A percentile compares a stretch with the other conserved stretches of the same genome.
These are phyloP conservation scores for Lepraria neglecta DNA, from an alignment of 495 filamentous ascomycete species.

Conservation along the genomic window DNA sequence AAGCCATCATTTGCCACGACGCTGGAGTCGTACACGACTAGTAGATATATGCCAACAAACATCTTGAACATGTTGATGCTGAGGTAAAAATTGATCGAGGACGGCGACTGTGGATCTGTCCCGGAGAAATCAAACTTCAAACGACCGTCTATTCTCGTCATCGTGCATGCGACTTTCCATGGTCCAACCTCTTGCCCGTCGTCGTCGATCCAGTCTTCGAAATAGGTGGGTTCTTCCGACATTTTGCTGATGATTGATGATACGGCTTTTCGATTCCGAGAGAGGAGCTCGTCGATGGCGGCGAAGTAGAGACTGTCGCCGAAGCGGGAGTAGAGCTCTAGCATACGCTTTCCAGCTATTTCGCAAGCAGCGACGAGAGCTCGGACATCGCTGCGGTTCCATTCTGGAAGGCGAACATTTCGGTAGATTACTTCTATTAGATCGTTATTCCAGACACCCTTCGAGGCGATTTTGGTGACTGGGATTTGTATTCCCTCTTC, in stretches of 20 bases:
- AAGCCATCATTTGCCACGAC: constrained; percentile 45
- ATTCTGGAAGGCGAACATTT: constrained; percentile 46
- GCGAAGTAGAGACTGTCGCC: constrained; percentile 40
- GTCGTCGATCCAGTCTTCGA: constrained; percentile 49
- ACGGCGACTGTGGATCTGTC: constrained; percentile 43
- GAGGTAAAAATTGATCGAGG: constrained; percentile 47
- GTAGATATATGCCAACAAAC: constrained; percentile 47
- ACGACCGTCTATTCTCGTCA: constrained; percentile 38
- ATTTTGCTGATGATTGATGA: constrained; percentile 44
- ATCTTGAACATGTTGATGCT: constrained; percentile 49
- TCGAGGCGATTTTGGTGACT: constrained; percentile 42
- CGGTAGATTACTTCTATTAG: constrained; percentile 43
- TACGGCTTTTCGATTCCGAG: constrained; percentile 40
- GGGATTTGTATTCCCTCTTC: constrained; percentile 50
- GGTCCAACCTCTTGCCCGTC: constrained; percentile 46
- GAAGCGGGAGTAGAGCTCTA: constrained; percentile 43
- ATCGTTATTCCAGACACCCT: constrained; percentile 40
- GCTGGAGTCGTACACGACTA: constrained; percentile 42
- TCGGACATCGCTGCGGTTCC: constrained; percentile 44
- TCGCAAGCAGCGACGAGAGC: constrained; percentile 45
- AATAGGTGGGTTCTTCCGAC: constrained; percentile 37
- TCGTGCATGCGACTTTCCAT: constrained; percentile 44
- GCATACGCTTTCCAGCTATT: constrained; percentile 38
- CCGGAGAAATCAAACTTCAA: constrained; percentile 44
- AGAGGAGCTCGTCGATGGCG: constrained; percentile 40